Conservation (phyloP, 2,329 filamentous ascomycete genomes). For the Annulohypoxylon truncatum region DNA sequence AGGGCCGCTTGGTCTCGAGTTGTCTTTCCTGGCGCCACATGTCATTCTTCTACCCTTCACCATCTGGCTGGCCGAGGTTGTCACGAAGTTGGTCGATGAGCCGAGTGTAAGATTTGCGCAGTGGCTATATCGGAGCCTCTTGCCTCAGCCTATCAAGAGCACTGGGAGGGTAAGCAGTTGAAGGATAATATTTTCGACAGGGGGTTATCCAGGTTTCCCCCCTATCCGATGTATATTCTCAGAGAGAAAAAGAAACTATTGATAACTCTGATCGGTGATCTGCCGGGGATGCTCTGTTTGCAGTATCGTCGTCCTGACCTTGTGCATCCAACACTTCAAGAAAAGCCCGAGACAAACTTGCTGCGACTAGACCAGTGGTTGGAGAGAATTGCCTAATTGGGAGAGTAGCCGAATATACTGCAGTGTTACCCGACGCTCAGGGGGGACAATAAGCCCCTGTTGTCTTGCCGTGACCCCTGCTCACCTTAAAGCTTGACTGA, state of each 20-base stretch:
- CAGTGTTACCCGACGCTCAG: conserved; percentile 13
- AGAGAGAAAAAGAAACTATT: background rate
- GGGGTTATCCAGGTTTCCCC: background rate
- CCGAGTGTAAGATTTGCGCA: conserved; percentile 68
- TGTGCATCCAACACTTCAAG: background rate
- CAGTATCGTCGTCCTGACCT: background rate
- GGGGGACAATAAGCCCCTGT: background rate
- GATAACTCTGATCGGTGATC: conserved; percentile 2
- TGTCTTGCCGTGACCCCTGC: background rate
- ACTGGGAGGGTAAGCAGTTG: background rate
- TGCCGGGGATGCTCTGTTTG: background rate
- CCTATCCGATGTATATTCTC: background rate
- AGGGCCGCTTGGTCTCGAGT: conserved; percentile 70
- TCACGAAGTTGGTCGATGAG: conserved; percentile 67
- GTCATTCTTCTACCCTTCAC: conserved; percentile 70
- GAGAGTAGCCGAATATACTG: conserved; percentile 14
- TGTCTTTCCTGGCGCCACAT: conserved; percentile 69
- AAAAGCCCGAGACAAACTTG: conserved; percentile 7
- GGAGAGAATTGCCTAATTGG: conserved; percentile 6
- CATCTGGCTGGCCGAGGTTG: conserved; percentile 67
- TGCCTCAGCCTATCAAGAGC: conserved; percentile 40
- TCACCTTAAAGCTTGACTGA: conserved; percentile 2
- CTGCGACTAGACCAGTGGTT: background rate
- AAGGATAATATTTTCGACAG: background rate
- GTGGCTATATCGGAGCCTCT: conserved; percentile 65